Conservation (phyloP, 2,329 filamentous ascomycete species). For the Colletotrichum acutatum region DNA sequence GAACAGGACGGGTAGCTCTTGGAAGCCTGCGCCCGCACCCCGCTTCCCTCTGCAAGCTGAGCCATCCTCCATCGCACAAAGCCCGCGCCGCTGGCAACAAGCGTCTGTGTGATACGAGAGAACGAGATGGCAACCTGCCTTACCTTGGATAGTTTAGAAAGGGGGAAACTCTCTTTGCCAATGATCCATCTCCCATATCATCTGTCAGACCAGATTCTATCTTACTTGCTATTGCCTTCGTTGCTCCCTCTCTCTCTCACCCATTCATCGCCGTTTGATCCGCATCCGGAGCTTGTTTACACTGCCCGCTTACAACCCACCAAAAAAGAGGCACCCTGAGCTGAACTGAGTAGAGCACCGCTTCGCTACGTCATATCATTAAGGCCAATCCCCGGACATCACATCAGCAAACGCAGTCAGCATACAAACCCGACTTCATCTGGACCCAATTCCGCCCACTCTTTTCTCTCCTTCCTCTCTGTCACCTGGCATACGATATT, state of each 20-base stretch:
- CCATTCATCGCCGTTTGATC: not conserved
- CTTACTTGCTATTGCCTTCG: not conserved
- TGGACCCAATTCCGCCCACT: slow-evolving; percentile 17
- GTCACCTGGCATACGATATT: not conserved
- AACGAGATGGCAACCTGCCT: not conserved
- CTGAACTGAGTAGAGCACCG: slow-evolving; percentile 15
- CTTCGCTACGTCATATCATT: slow-evolving; percentile 33
- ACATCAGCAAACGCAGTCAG: slow-evolving; percentile 24
- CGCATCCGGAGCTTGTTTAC: slow-evolving; percentile 13
- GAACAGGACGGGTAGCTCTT: slow-evolving; percentile 10
- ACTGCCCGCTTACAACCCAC: slow-evolving; percentile 9
- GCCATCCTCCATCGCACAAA: slow-evolving; percentile 25
- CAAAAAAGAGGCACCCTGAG: not conserved
- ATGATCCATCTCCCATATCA: not conserved
- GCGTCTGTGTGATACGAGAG: slow-evolving; percentile 22
- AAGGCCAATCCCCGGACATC: slow-evolving; percentile 3
- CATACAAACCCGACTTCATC: slow-evolving; percentile 29
- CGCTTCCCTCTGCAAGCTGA: slow-evolving; percentile 30
- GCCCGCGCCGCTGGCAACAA: slow-evolving; percentile 15
- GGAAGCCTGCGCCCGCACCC: slow-evolving; percentile 26
- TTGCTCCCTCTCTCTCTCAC: not conserved
- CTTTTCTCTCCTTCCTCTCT: not conserved
- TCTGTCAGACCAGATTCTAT: not conserved
- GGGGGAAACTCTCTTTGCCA: not conserved
- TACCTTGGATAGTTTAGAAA: not conserved